A percentile compares a stretch with the other conserved stretches of the same genome.
Evolutionary conservation across 306 rosid genomes (phyloP).

Genomic region (Cucumis cinereus): DNA sequence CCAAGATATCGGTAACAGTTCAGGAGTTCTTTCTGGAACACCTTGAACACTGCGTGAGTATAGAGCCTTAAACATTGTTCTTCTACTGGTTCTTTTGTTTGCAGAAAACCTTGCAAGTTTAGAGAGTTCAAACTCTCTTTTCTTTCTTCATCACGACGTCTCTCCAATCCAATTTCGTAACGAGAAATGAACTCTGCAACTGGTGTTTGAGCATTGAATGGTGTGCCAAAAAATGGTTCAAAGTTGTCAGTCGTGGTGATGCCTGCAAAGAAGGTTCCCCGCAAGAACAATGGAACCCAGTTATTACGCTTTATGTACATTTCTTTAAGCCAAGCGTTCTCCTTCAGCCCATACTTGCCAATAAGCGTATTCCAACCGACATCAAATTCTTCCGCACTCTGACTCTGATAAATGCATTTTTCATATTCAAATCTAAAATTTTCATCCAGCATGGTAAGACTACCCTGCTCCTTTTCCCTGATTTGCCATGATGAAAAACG

Average conservation of each 20-base stretch:
- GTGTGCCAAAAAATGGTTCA: constrained; percentile 68
- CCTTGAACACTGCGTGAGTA: constrained; percentile 61
- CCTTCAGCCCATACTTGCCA: constrained; percentile 59
- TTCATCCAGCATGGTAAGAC: constrained; percentile 41
- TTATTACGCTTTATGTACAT: constrained; percentile 74
- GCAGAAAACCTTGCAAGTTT: constrained; percentile 67
- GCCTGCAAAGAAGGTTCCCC: constrained; percentile 76
- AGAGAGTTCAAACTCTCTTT: constrained; percentile 73
- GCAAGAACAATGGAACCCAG: constrained; percentile 77
- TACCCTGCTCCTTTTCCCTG: constrained; percentile 63
- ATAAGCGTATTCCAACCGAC: constrained; percentile 57
- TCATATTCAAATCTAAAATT: constrained; percentile 59
- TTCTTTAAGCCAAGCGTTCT: constrained; percentile 63
- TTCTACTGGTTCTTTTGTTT: constrained; percentile 82
- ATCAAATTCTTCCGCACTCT: constrained; percentile 66
- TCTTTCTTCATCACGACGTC: constrained; percentile 76
- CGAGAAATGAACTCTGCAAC: constrained; percentile 57
- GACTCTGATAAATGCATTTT: constrained; percentile 63
- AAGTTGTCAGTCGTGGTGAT: constrained; percentile 50
- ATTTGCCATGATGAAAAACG: constrained; percentile 89
- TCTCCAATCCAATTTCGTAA: constrained; percentile 76
- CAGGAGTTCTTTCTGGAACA: constrained; percentile 87
- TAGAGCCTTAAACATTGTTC: constrained; percentile 82
- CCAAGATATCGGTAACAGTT: constrained; percentile 83
- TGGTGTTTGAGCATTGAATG: constrained; percentile 65